Conservation (phyloP, 2,329 filamentous ascomycete species). For the Fusarium tjaetaba region DNA sequence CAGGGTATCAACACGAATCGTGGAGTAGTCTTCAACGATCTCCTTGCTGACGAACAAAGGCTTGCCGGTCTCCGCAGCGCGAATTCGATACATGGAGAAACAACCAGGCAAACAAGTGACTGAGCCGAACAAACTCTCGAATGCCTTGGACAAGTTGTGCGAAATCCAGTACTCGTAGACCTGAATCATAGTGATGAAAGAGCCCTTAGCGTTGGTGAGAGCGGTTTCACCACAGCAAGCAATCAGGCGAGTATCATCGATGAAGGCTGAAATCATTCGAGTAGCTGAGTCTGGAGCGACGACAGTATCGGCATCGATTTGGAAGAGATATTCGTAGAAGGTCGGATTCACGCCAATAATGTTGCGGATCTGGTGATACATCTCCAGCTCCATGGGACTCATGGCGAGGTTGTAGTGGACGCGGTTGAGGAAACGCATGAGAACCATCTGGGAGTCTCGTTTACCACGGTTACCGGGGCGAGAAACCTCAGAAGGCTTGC, state of each 20-base stretch:
- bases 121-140: slow-evolving; percentile 95
- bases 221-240: slow-evolving; percentile 95
- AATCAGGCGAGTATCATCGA: slow-evolving; percentile 92
- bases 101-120: slow-evolving; percentile 98
- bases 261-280: slow-evolving; percentile 89
- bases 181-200: slow-evolving; percentile 98
- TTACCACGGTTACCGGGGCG: slow-evolving; percentile 98
- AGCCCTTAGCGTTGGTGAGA: slow-evolving; percentile 90
- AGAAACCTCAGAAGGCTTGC: slow-evolving; percentile 95
- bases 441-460: slow-evolving; percentile 97
- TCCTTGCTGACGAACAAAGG: slow-evolving; percentile 96
- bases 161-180: slow-evolving; percentile 99
- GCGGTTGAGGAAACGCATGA: slow-evolving; percentile 99
- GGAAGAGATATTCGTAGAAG: slow-evolving; percentile 96
- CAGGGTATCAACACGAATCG: slow-evolving; percentile 95
- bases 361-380: slow-evolving; percentile 98
- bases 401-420: slow-evolving; percentile 97
- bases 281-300: slow-evolving; percentile 90
- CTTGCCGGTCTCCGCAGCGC: slow-evolving; percentile 92
- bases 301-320: slow-evolving; percentile 97
- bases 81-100: slow-evolving; percentile 99
- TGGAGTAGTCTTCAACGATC: slow-evolving; percentile 85
- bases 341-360: slow-evolving; percentile 98
- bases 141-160: slow-evolving; percentile 95
- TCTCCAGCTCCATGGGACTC: slow-evolving; percentile 96